Conservation (phyloP, 371 early-diverging fungal species). For the Umbelopsis sp. region DNA sequence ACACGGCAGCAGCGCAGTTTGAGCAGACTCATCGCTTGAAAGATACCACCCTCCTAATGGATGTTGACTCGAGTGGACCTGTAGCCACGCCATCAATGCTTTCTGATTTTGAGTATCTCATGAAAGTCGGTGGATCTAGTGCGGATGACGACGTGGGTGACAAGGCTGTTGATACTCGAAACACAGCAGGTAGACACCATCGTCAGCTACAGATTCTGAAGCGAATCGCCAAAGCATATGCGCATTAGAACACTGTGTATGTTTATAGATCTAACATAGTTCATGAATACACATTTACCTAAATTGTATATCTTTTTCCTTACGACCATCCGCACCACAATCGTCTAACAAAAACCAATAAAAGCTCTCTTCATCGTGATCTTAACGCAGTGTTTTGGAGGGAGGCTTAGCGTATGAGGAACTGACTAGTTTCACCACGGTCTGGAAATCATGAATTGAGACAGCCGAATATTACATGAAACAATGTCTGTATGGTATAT, state of each 20-base stretch:
- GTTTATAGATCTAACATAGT: background rate
- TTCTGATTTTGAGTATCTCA: conserved; percentile 37
- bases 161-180: conserved; percentile 28
- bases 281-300: background rate
- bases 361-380: too few species aligned
- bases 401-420: too few species aligned
- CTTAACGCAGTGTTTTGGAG: too few species aligned
- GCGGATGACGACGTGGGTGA: conserved; percentile 26
- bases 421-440: too few species aligned
- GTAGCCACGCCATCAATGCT: conserved; percentile 26
- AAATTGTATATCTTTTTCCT: too few species aligned
- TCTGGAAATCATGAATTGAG: too few species aligned
- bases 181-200: conserved; percentile 23
- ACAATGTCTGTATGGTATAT: background rate
- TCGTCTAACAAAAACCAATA: too few species aligned
- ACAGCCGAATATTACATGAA: too few species aligned
- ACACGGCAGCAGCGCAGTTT: conserved; percentile 70
- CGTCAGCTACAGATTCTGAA: conserved; percentile 26
- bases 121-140: conserved; percentile 17
- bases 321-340: too few species aligned
- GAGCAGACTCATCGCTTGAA: conserved; percentile 54
- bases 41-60: conserved; percentile 39
- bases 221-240: conserved; percentile 24
- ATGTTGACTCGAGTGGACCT: conserved; percentile 22
- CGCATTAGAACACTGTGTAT: background rate